Conservation (phyloP, 768 basidiomycete genomes). For the Plicaturopsis crispa region DNA sequence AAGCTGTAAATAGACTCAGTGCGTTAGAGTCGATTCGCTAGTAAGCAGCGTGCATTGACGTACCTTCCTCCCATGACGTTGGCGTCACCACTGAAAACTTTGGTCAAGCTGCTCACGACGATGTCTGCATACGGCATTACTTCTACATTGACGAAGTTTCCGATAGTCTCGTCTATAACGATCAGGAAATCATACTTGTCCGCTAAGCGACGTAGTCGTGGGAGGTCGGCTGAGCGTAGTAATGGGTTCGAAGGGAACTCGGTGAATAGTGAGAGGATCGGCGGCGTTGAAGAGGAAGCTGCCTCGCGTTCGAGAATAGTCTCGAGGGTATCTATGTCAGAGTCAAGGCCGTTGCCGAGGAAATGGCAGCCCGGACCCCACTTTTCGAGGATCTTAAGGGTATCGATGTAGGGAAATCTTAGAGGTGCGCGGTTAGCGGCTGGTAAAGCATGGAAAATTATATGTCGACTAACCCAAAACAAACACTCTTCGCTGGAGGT, state of each 20-base stretch:
- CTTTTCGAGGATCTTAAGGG: conserved; percentile 87
- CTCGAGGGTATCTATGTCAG: conserved; percentile 71
- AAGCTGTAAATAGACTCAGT: conserved; percentile 40
- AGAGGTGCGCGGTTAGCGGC: background rate
- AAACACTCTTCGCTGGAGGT: conserved; percentile 73
- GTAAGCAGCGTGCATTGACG: conserved; percentile 13
- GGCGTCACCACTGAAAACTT: conserved; percentile 89
- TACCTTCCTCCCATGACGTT: conserved; percentile 99
- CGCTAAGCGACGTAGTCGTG: conserved; percentile 66
- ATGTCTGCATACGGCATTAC: conserved; percentile 83
- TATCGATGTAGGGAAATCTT: conserved; percentile 95
- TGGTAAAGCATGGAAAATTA: conserved; percentile 4
- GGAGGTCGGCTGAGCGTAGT: conserved; percentile 75
- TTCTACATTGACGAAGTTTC: conserved; percentile 91
- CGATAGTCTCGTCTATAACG: conserved; percentile 91
- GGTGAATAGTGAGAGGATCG: conserved; percentile 76
- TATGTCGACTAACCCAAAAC: conserved; percentile 95
- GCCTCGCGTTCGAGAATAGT: conserved; percentile 42
- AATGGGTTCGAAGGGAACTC: conserved; percentile 97
- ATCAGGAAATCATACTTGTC: conserved; percentile 86
- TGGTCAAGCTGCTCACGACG: conserved; percentile 86
- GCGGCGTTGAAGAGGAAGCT: conserved; percentile 36
- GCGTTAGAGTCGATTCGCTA: background rate
- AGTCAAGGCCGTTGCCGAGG: conserved; percentile 71
- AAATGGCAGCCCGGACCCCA: conserved; percentile 96